Evolutionary conservation across 352 stramenopile genomes (phyloP).

Genomic region (Stephanocyclus meneghinianus): DNA sequence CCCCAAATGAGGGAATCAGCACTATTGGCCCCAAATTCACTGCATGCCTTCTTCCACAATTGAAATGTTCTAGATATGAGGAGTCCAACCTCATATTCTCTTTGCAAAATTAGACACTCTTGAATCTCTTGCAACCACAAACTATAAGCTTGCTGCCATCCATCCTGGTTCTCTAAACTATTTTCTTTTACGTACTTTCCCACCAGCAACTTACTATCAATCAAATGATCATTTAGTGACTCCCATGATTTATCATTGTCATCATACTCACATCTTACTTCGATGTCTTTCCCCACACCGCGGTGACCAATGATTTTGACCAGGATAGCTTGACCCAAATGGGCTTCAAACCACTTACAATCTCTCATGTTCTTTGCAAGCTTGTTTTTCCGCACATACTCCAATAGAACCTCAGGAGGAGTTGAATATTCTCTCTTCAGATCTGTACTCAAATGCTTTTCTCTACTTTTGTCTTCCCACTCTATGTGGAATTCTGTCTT

Average conservation of each 20-base stretch:
- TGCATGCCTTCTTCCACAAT: conserved; percentile 13
- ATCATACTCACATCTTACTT: conserved; percentile 17
- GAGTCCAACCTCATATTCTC: conserved; percentile 12
- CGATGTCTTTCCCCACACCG: conserved; percentile 4
- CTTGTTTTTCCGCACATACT: conserved; percentile 16
- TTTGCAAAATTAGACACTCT: conserved; percentile 18
- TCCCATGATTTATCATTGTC: conserved; percentile 10
- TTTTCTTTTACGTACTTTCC: conserved; percentile 27
- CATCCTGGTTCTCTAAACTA: conserved; percentile 2
- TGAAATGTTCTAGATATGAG: conserved; percentile 8
- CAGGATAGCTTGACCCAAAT: not conserved
- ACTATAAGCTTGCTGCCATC: conserved; percentile 6
- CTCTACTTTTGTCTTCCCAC: not conserved
- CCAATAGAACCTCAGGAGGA: conserved; percentile 8
- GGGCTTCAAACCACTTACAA: conserved; percentile 10
- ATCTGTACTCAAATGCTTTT: conserved; percentile 6
- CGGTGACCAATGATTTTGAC: conserved; percentile 17
- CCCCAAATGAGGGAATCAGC: conserved; percentile 28
- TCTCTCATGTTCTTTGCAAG: conserved; percentile 11
- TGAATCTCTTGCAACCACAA: conserved; percentile 35
- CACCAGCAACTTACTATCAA: conserved; percentile 25
- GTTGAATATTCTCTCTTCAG: not conserved
- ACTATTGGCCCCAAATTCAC: conserved; percentile 6
- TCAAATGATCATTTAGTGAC: not conserved
- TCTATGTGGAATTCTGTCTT: conserved; percentile 1